Percentiles rank a stretch among this genome's conserved stretches.
Conservation (phyloP, 2,329 filamentous ascomycete species). For the Scleromitrula shiraiana region DNA sequence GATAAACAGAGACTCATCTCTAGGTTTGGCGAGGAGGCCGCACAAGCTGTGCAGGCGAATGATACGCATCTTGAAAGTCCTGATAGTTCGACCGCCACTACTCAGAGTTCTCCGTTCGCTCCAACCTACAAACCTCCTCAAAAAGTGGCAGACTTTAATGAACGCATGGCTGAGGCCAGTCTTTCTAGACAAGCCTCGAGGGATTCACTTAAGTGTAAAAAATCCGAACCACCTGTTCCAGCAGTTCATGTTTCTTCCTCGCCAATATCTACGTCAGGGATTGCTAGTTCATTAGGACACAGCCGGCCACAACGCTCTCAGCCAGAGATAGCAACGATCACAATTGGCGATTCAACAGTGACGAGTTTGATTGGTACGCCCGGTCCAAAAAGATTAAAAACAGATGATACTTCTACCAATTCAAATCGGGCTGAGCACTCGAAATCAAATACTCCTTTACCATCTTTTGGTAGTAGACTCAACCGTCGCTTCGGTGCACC, state of each 20-base stretch:
- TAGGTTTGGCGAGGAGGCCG: conserved; percentile 18
- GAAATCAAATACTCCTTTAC: conserved; percentile 5
- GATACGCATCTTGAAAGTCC: conserved; percentile 12
- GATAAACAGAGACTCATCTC: conserved; percentile 23
- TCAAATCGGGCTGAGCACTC: conserved; percentile 2
- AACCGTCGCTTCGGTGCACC: conserved; percentile 27
- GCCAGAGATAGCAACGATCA: conserved; percentile 28
- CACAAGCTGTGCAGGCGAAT: conserved; percentile 9
- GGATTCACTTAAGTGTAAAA: neutral
- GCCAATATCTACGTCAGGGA: conserved; percentile 17
- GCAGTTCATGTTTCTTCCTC: conserved; percentile 22
- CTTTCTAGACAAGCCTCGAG: conserved; percentile 6
- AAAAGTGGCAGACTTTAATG: conserved; percentile 28
- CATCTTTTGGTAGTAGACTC: conserved; percentile 26
- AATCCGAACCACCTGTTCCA: conserved; percentile 18
- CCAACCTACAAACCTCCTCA: conserved; percentile 13
- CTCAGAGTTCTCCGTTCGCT: conserved; percentile 12
- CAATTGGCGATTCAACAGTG: conserved; percentile 28
- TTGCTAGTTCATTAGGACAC: conserved; percentile 21
- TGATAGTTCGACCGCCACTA: conserved; percentile 17
- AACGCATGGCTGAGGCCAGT: conserved; percentile 21
- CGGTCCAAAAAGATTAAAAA: conserved; percentile 19
- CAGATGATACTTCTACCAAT: conserved; percentile 9
- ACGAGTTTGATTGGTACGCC: conserved; percentile 27
- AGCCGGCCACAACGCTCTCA: conserved; percentile 16